Evolutionary conservation across 305 asterid genomes (phyloP).

Genomic region (Ajuga reptans): DNA sequence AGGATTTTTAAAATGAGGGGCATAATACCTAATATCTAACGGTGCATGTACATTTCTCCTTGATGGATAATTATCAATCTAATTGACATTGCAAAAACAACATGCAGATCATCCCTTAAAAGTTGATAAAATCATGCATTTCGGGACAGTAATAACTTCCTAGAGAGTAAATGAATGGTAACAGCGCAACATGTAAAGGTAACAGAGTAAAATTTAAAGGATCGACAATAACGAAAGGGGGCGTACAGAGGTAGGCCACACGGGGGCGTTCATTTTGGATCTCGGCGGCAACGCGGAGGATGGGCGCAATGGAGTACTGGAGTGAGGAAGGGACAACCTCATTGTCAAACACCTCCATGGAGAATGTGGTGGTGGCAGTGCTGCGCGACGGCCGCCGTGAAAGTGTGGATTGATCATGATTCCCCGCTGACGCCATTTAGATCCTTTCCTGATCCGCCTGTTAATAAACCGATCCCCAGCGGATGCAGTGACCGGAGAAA

Average conservation of each 20-base stretch:
- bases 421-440: slow-evolving; percentile 39
- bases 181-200: neutral
- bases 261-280: slow-evolving; percentile 73
- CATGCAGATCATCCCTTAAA: slow-evolving; percentile 1
- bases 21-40: neutral
- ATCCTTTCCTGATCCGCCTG: neutral
- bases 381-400: slow-evolving; percentile 61
- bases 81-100: neutral
- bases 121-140: neutral
- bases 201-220: neutral
- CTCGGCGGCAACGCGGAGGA: slow-evolving; percentile 71
- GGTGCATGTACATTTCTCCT: neutral
- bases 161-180: neutral
- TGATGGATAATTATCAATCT: neutral
- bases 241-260: slow-evolving; percentile 68
- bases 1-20: neutral
- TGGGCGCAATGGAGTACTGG: slow-evolving; percentile 57
- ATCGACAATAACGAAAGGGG: neutral
- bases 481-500: neutral
- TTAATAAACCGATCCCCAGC: slow-evolving; percentile 10
- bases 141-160: neutral
- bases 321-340: slow-evolving; percentile 92
- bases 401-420: slow-evolving; percentile 38
- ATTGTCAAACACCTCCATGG: slow-evolving; percentile 77
- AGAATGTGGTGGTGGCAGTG: slow-evolving; percentile 63